Evolutionary conservation across 2,329 filamentous ascomycete genomes (phyloP).

Genomic region (Ploettnerulaceae sp.): DNA sequence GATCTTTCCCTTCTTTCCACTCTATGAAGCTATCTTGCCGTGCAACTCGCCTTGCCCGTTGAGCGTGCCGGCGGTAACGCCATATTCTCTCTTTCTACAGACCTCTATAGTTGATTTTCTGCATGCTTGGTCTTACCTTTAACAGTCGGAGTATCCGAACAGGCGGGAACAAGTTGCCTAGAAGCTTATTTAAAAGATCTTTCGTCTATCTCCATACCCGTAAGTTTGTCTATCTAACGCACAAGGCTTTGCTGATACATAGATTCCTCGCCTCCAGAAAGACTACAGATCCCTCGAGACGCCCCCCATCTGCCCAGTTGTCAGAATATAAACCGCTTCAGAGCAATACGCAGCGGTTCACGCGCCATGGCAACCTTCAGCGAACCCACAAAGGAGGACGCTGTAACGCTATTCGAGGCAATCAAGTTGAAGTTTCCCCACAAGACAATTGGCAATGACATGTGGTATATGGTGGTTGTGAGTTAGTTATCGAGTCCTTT

Average conservation of each 20-base stretch:
- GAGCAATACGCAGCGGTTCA: not conserved
- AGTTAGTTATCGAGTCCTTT: conserved; percentile 12
- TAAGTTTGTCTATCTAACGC: not conserved
- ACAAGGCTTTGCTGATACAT: not conserved
- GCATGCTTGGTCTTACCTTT: no score
- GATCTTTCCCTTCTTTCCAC: no score
- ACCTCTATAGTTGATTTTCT: no score
- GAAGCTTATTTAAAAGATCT: no score
- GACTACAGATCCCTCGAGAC: no score
- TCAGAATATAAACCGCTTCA: not conserved
- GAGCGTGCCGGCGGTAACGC: no score
- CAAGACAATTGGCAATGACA: conserved; percentile 38
- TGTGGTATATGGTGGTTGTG: conserved; percentile 44
- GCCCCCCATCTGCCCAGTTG: not conserved
- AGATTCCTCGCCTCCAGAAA: no score
- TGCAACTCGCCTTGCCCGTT: no score
- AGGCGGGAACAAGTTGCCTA: no score
- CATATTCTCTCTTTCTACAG: no score
- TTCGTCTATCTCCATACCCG: not conserved
- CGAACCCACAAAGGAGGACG: conserved; percentile 37
- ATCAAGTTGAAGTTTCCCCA: conserved; percentile 41
- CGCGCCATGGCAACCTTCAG: conserved; percentile 16
- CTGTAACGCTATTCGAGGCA: conserved; percentile 38
- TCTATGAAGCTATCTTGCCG: no score
- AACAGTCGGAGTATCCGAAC: no score